These are phyloP conservation scores for Maudiozyma serrabonitensis DNA, from an alignment of 805 yeast species.

Conservation along the genomic window DNA sequence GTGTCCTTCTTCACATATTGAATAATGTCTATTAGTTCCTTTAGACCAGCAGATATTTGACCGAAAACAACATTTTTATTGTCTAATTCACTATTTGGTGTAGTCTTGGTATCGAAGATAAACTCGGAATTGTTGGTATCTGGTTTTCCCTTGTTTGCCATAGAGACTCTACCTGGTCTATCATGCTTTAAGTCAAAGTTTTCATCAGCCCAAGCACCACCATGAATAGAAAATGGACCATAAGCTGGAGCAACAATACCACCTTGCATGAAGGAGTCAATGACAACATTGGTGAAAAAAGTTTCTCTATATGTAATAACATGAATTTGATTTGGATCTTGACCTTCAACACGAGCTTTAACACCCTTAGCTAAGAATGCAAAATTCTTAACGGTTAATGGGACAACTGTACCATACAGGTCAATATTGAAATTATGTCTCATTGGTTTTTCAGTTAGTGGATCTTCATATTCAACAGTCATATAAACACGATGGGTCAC, in stretches of 20 bases:
- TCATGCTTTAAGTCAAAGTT: slow-evolving; percentile 56
- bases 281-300: slow-evolving; percentile 64
- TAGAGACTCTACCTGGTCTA: slow-evolving; percentile 57
- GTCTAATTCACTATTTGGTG: slow-evolving; percentile 40
- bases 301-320: slow-evolving; percentile 44
- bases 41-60: slow-evolving; percentile 58
- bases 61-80: slow-evolving; percentile 70
- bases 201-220: slow-evolving; percentile 68
- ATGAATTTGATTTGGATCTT: slow-evolving; percentile 16
- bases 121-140: slow-evolving; percentile 65
- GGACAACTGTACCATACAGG: slow-evolving; percentile 55
- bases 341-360: slow-evolving; percentile 26
- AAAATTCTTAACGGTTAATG: slow-evolving; percentile 55
- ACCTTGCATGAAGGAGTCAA: slow-evolving; percentile 75
- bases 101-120: slow-evolving; percentile 50
- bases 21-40: slow-evolving; percentile 45
- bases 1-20: slow-evolving; percentile 43
- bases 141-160: slow-evolving; percentile 58
- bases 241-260: slow-evolving; percentile 75
- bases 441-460: slow-evolving; percentile 8
- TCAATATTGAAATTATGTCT: slow-evolving; percentile 40
- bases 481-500: slow-evolving; percentile 20
- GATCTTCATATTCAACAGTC: slow-evolving; percentile 21
- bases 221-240: slow-evolving; percentile 78
- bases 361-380: slow-evolving; percentile 38